A percentile compares a stretch with the other conserved stretches of the same genome.
These are phyloP conservation scores for Cydonia oblonga DNA, from an alignment of 331 rosid genomes.

Conservation along the genomic window DNA sequence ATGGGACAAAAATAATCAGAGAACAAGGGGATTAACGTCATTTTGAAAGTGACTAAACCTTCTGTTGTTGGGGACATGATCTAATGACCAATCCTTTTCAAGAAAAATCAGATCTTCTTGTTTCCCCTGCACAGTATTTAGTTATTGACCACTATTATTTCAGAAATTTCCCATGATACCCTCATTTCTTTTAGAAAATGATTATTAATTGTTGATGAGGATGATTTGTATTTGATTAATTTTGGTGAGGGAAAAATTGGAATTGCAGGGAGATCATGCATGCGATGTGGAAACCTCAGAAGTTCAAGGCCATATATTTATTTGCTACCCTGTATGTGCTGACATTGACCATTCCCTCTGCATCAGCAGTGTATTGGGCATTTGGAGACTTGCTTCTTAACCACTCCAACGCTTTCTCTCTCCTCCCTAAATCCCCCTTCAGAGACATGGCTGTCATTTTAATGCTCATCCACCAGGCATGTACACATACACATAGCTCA, in stretches of 20 bases:
- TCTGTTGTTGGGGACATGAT: background rate
- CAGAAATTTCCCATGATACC: conserved; percentile 12
- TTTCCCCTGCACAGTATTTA: background rate
- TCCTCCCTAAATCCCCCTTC: conserved; percentile 72
- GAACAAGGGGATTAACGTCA: conserved; percentile 4
- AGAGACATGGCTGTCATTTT: conserved; percentile 84
- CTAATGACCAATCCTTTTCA: conserved; percentile 14
- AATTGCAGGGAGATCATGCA: conserved; percentile 88
- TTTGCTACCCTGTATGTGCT: conserved; percentile 75
- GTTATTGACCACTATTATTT: background rate
- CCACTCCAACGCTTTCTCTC: conserved; percentile 95
- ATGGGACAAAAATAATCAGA: background rate
- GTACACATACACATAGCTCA: background rate
- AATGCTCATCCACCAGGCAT: conserved; percentile 94
- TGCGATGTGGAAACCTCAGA: conserved; percentile 98
- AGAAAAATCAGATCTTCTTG: background rate
- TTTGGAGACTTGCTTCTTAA: conserved; percentile 91
- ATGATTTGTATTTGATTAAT: background rate
- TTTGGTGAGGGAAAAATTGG: background rate
- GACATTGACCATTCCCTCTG: conserved; percentile 94
- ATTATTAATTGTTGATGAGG: conserved; percentile 3
- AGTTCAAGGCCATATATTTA: conserved; percentile 79
- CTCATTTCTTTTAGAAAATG: conserved; percentile 44
- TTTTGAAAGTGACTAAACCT: conserved; percentile 23
- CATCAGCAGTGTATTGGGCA: conserved; percentile 92